Conservation (phyloP, 306 rosid species). For the Betula pendula region DNA sequence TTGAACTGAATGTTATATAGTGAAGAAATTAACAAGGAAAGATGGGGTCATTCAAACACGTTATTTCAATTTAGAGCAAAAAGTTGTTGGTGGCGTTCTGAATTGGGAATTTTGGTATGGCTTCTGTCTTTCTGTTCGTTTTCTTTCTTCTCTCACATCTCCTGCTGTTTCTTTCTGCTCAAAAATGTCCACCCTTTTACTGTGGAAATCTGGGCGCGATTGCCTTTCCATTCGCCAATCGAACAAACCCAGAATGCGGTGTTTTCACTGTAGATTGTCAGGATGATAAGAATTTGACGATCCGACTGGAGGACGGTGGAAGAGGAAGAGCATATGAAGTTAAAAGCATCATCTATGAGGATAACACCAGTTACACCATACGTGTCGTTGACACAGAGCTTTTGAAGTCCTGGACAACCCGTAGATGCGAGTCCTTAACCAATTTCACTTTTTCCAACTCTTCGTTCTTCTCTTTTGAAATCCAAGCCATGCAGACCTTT, state of each 20-base stretch:
- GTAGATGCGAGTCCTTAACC: neutral
- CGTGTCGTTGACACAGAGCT: neutral
- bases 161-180: neutral
- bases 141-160: neutral
- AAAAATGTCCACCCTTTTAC: neutral
- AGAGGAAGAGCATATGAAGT: no score
- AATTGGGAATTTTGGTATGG: neutral
- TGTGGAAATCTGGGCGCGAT: constrained; percentile 12
- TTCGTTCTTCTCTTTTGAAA: constrained; percentile 16
- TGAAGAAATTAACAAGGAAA: no score
- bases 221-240: neutral
- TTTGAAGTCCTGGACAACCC: neutral
- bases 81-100: neutral
- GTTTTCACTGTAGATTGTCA: neutral
- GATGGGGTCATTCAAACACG: no score
- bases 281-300: neutral
- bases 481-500: neutral
- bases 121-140: no score
- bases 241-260: neutral
- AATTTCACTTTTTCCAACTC: neutral
- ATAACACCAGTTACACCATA: neutral
- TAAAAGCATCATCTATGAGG: neutral
- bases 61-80: no score
- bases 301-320: neutral
- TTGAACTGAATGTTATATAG: neutral